phyloP scores from a whole-genome alignment of 2,329 filamentous ascomycete genomes.

The Phoma sp. region DNA sequence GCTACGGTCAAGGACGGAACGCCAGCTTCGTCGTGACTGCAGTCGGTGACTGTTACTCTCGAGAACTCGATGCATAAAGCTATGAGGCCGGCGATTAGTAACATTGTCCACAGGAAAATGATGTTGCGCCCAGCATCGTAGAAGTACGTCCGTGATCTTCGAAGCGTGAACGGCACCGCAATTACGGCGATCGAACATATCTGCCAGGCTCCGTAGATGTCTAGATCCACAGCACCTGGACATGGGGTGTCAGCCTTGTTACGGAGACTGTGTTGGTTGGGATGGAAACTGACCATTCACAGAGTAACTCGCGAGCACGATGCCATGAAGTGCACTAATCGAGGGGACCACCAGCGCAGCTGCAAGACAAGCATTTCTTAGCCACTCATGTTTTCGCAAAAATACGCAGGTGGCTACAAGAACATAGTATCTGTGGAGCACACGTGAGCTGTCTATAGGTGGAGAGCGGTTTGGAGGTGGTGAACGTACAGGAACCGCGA shows the following conservation, averaged over 20 bases:
- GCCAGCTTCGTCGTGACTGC: constrained; percentile 51
- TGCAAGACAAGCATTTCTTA: constrained; percentile 68
- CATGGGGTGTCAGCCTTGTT: constrained; percentile 14
- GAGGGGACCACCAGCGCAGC: constrained; percentile 66
- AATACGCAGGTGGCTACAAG: constrained; percentile 68
- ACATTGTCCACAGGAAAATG: constrained; percentile 70
- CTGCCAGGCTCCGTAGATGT: constrained; percentile 72
- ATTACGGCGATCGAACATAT: constrained; percentile 70
- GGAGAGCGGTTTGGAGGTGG: neutral
- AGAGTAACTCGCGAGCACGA: constrained; percentile 66
- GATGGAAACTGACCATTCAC: constrained; percentile 58
- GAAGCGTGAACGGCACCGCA: constrained; percentile 67
- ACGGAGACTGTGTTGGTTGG: neutral
- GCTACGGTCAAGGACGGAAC: constrained; percentile 46
- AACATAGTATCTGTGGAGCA: constrained; percentile 60
- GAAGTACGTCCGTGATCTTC: constrained; percentile 69
- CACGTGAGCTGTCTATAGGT: constrained; percentile 44
- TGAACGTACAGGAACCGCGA: constrained; percentile 56
- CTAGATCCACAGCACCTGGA: constrained; percentile 69
- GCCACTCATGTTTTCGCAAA: constrained; percentile 67
- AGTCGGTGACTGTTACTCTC: constrained; percentile 56
- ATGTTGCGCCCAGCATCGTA: constrained; percentile 67
- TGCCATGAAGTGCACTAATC: constrained; percentile 68
- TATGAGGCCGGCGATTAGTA: constrained; percentile 66
- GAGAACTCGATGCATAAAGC: constrained; percentile 71